Base-by-base conservation (phyloP, 2,329 filamentous ascomycete species). In the Waltergamsia citrina region DNA sequence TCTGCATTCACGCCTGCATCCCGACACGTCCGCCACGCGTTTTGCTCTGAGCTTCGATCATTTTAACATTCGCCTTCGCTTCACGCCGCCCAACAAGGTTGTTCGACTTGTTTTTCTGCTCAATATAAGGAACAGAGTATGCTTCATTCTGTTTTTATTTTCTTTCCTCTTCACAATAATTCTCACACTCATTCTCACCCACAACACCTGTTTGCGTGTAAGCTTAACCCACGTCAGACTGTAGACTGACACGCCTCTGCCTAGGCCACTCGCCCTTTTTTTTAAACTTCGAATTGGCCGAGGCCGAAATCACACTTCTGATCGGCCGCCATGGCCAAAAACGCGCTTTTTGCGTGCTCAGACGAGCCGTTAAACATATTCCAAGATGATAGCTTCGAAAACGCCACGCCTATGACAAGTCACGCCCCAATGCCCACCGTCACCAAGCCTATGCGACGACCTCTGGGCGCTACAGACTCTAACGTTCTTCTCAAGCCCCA, bases 361-460 rank as follows among this genome's bases (percentile, higher is more conserved):
- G 56, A 60, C 41, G 65, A 71, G 53, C 60, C 66, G 31, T 52
- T 72, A 25, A 60, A 65, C 23, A 68, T 74, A 41, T 74, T 62
- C 44, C 64, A 69, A 39, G 70, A 75, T 53, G 59, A 67, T 39
- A 60, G 62, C 41, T 65, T 61, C 47, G 60, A 61, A 35, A 60
- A 62, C 39, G 44, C 56, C 27, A 51, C 60, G 6, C 62, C 63
- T 25, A 70, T 71, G 55, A 65, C 69, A 39, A 73, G 65, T 53
- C 67, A 73, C 45, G 68, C 69, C 28, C 68, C 69, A 24, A 74
- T 75, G 69, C 69, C 69, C 21, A 59, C 64, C 29, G 56, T 64
- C 33, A 51, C 60, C 33, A 71, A 65, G 40, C 61, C 63, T 18
- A 53, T 60, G 22, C 63, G 67, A 34, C 63, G 66, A 30, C 63